Percentiles rank a stretch among this genome's conserved stretches.
Conservation (phyloP, 2,329 filamentous ascomycete species). For the Paecilomyces dactylethromorphus region DNA sequence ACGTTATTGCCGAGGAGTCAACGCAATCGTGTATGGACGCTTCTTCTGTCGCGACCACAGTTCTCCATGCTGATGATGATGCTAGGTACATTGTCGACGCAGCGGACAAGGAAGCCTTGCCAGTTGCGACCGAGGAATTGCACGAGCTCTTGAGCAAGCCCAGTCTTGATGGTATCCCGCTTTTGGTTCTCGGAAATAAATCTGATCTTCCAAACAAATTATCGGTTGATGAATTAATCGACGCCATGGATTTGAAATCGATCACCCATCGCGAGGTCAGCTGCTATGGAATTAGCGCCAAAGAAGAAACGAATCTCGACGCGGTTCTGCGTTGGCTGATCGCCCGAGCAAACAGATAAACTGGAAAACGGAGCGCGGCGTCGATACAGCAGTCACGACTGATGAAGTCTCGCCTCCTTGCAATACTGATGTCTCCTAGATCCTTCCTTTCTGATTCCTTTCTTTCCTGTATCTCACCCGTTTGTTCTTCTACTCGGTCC, state of each 20-base stretch:
- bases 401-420: not conserved
- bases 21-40: slow-evolving; percentile 73
- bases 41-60: not conserved
- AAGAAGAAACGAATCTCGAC: slow-evolving; percentile 97
- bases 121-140: slow-evolving; percentile 84
- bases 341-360: slow-evolving; percentile 71
- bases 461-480: not conserved
- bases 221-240: slow-evolving; percentile 91
- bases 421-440: slow-evolving; percentile 5
- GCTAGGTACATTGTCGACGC: slow-evolving; percentile 89
- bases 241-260: slow-evolving; percentile 79
- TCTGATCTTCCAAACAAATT: slow-evolving; percentile 88
- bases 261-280: slow-evolving; percentile 91
- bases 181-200: slow-evolving; percentile 94
- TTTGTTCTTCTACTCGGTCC: slow-evolving; percentile 21
- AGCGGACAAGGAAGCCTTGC: slow-evolving; percentile 72
- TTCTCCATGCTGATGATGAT: slow-evolving; percentile 7
- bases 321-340: slow-evolving; percentile 96
- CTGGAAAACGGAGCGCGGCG: not conserved
- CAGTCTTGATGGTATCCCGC: slow-evolving; percentile 78
- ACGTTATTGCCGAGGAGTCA: slow-evolving; percentile 93
- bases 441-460: not conserved
- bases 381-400: not conserved
- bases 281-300: slow-evolving; percentile 97
- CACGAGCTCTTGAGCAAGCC: slow-evolving; percentile 81